These are phyloP conservation scores for Leucocoprinus birnbaumii DNA, from an alignment of 768 basidiomycete genomes.

Conservation along the genomic window DNA sequence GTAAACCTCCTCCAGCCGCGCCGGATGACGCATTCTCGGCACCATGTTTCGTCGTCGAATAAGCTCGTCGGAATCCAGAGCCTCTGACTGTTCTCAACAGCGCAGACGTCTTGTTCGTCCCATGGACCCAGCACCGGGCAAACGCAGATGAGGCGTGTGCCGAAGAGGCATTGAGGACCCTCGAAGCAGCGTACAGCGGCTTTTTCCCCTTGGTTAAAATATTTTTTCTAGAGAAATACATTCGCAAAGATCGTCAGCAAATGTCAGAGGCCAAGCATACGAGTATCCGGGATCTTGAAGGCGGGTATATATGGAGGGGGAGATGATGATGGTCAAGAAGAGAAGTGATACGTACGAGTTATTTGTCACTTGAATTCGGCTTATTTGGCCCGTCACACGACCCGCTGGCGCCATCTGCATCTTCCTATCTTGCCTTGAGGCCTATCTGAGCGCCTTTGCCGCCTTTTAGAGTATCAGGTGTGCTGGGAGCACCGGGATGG, in stretches of 20 bases:
- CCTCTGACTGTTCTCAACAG: slow-evolving; percentile 42
- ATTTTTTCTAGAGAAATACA: slow-evolving; percentile 52
- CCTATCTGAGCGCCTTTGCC: no score
- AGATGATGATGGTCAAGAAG: no score
- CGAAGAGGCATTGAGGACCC: slow-evolving; percentile 49
- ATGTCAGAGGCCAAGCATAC: no score
- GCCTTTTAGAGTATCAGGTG: no score
- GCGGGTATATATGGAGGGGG: no score
- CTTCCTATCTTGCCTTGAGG: no score
- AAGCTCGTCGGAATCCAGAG: slow-evolving; percentile 33
- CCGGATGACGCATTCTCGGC: slow-evolving; percentile 19
- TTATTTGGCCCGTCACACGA: no score
- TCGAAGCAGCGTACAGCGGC: slow-evolving; percentile 56
- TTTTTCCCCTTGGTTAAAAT: slow-evolving; percentile 49
- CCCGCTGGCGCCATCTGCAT: no score
- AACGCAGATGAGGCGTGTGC: slow-evolving; percentile 46
- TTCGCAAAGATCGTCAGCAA: slow-evolving; percentile 16
- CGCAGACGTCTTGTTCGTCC: slow-evolving; percentile 51
- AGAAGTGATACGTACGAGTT: no score
- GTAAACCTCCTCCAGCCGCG: slow-evolving; percentile 1
- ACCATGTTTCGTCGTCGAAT: slow-evolving; percentile 30
- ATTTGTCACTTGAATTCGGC: no score
- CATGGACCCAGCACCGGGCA: slow-evolving; percentile 49
- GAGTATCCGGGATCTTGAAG: no score
- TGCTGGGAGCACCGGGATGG: no score